Conservation (phyloP, 2,329 filamentous ascomycete genomes). For the Venturia nashicola region DNA sequence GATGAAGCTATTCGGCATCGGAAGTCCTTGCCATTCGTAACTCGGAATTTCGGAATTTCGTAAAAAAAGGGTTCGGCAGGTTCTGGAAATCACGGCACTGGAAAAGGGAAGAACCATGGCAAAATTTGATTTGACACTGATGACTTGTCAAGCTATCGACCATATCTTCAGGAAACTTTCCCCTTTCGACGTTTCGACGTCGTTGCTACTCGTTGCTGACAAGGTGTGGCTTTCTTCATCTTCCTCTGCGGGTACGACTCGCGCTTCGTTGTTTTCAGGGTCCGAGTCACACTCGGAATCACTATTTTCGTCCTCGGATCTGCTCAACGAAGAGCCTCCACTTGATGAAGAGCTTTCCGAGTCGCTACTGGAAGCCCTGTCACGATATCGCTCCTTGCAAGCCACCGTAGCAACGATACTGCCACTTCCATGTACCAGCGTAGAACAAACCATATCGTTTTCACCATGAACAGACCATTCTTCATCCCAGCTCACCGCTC, state of each 20-base stretch:
- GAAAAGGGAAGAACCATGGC: not conserved
- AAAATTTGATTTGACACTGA: not conserved
- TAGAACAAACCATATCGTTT: not conserved
- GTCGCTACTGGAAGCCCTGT: not conserved
- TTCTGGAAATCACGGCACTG: not conserved
- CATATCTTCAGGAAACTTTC: not conserved
- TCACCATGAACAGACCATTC: conserved; percentile 1
- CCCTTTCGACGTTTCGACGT: not conserved
- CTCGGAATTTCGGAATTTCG: no score
- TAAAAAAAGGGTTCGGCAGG: no score
- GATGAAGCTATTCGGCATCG: not conserved
- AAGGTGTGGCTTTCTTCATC: not conserved
- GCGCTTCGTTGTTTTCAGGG: not conserved
- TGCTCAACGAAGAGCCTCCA: not conserved
- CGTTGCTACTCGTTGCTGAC: not conserved
- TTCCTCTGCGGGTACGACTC: not conserved
- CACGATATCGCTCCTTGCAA: conserved; percentile 24
- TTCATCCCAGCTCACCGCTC: conserved; percentile 13
- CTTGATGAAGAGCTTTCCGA: not conserved
- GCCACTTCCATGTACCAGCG: conserved; percentile 3
- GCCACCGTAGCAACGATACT: conserved; percentile 23
- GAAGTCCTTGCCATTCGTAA: not conserved
- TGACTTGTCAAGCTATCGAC: not conserved
- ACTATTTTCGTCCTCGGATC: not conserved
- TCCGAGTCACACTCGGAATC: not conserved